Evolutionary conservation across 208 protist genomes (phyloP).

Genomic region (Wallacemonas sp.): DNA sequence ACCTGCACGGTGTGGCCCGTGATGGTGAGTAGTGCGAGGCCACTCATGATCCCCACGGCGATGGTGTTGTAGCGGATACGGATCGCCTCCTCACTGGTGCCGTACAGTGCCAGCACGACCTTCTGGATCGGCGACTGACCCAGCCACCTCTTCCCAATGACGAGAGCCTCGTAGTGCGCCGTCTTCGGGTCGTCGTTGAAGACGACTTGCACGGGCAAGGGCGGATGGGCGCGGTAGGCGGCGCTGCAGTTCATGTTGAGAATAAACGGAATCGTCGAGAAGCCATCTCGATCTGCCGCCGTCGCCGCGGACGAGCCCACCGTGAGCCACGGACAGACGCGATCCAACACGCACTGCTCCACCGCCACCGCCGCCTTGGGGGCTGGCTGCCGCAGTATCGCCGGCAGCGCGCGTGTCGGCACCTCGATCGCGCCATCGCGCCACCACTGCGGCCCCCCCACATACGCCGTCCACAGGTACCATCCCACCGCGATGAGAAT

Average conservation of each 20-base stretch:
- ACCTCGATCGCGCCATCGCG: conserved; percentile 44
- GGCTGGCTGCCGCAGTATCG: conserved; percentile 44
- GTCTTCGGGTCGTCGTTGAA: conserved; percentile 13
- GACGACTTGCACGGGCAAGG: conserved; percentile 19
- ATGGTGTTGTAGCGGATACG: conserved; percentile 74
- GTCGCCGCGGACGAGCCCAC: not conserved
- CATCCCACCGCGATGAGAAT: conserved; percentile 58
- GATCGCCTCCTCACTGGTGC: conserved; percentile 25
- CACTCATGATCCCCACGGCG: conserved; percentile 35
- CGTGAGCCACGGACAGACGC: conserved; percentile 39
- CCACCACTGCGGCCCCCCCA: conserved; percentile 77
- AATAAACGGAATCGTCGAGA: conserved; percentile 28
- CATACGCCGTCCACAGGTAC: conserved; percentile 63
- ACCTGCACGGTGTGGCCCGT: conserved; percentile 68
- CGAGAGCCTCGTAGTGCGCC: conserved; percentile 7
- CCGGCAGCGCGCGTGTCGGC: conserved; percentile 37
- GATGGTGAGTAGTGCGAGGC: conserved; percentile 35
- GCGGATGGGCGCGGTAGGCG: conserved; percentile 33
- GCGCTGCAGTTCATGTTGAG: conserved; percentile 54
- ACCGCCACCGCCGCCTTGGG: conserved; percentile 42
- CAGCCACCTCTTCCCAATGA: conserved; percentile 24
- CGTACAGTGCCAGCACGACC: conserved; percentile 52
- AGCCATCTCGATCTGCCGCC: not conserved
- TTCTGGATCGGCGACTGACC: conserved; percentile 54
- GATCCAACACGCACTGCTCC: conserved; percentile 27